Evolutionary conservation across 2,329 filamentous ascomycete species (phyloP), one percentile per base, ranked within the genome.

Genomic region (Talaromyces verruculosus): DNA sequence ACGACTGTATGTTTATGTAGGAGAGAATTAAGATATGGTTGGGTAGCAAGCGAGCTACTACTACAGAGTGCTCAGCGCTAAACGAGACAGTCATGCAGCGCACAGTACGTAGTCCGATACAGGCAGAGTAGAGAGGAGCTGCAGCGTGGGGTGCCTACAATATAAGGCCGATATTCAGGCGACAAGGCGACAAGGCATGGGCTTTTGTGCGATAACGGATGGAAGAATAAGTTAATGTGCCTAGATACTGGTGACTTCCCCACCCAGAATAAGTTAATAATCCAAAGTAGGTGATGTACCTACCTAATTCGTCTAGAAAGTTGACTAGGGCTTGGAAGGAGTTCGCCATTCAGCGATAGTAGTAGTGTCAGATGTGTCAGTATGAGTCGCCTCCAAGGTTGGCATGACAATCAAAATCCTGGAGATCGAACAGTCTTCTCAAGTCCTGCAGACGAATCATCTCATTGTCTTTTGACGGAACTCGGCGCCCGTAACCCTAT

Each of bases 101-200:
- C n/a, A 45, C 39, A 39, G 33, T 13, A 37, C 8, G 37, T 39
- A 39, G 25, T 25, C 25, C 30, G 30, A 7, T 7, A 8, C 30
- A 30, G 30, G 11, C 41, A 45, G 41, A 45, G 17, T 45, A 11
- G n/a, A 45, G n/a, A 35, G 33, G 33, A 35, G 33, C 8, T 22
- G 22, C 47, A 8, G 22, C 19, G 41, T 45, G 47, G 47, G 25
- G 49, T 30, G 49, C 49, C 49, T 30, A n/a, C 47, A 51, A 51
- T 49, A 28, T 28, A 51, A 51, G 47, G 47, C 47, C 47, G 47
- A 51, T 25, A 28, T 15, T 53, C 49, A 53, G 49, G 49, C 49
- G 15, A 53, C 28, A 53, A 53, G 49, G 49, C 49, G 19, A n/a
- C n/a, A n/a, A 53, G 49, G 49, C 28, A 53, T 17, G 7, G 30